Evolutionary conservation across 352 stramenopile genomes (phyloP).

Genomic region (Phytophthora fragariaefolia): DNA sequence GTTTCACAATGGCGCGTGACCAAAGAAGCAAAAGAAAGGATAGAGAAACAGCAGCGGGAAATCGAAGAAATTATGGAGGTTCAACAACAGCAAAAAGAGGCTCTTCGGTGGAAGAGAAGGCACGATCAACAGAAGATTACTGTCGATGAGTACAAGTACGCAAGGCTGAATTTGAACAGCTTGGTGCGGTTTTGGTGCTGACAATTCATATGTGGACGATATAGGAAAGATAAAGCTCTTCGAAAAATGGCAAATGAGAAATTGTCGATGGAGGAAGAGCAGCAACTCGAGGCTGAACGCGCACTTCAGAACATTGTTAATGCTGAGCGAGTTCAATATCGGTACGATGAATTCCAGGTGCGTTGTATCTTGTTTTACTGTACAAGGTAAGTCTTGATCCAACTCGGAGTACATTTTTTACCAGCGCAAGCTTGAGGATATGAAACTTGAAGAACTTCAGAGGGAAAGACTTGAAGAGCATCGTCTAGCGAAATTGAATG

Average conservation of each 20-base stretch:
- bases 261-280: conserved; percentile 41
- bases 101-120: conserved; percentile 46
- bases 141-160: conserved; percentile 69
- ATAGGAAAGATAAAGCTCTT: conserved; percentile 49
- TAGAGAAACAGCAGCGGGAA: conserved; percentile 61
- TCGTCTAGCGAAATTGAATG: conserved; percentile 54
- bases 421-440: conserved; percentile 62
- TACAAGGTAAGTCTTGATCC: background rate
- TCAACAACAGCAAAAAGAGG: conserved; percentile 52
- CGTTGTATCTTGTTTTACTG: background rate
- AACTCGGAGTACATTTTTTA: background rate
- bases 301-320: conserved; percentile 51
- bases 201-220: background rate
- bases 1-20: conserved; percentile 57
- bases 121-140: conserved; percentile 55
- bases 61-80: conserved; percentile 49
- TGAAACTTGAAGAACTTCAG: conserved; percentile 42
- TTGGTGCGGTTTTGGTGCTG: background rate
- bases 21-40: conserved; percentile 66
- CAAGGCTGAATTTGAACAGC: background rate
- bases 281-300: conserved; percentile 42
- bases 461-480: conserved; percentile 41
- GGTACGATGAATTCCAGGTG: conserved; percentile 65
- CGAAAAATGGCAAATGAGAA: conserved; percentile 55
- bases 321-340: conserved; percentile 71